Base-by-base conservation (phyloP, 2,329 filamentous ascomycete species). In the Lachnellula suecica region DNA sequence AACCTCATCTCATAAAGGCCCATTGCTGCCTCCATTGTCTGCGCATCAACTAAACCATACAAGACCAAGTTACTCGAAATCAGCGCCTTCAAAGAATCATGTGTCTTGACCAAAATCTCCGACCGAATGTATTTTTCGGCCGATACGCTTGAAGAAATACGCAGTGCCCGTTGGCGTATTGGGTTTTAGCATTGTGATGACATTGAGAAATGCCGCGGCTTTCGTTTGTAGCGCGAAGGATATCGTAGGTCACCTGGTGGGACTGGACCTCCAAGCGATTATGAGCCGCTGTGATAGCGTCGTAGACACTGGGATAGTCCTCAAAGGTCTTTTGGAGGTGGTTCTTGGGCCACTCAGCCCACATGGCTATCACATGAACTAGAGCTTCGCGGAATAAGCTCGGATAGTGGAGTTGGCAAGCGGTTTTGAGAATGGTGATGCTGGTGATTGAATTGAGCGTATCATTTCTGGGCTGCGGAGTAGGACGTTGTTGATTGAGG, bases 381-480 rank as follows among this genome's bases (percentile, higher is more conserved):
- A 56, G 42, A 13, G 46, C 47, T 47, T 56, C 53, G 13, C 53
- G 42, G 15, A 56, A 56, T 7, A 56, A 40, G 6, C 52, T 24
- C 19, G 41, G 24, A 46, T 56, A 47, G 13, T 47, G 50, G 31
- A 56, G 34, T 22, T 53, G 52, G 27, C 42, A 27, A 7, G 49
- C 53, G 7, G 13, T 7, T 8, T 8, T 31, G 8, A 31, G 13
- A 31, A 31, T 8, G 27, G 7, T 13, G 13, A 8, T 7, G 27
- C 27, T 8, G 13, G 7, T 31, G 7, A 31, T 8, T 31, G 27
- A 13, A 31, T 13, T 31, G 7, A 13, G 27, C 7, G 13, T 13
- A 13, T 8, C 8, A 31, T 31, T 8, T 31, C 13, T 7, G 27
- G 27, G 27, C 27, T 31, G 27, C 13, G 27, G 13, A 7, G 27